Conservation (phyloP, 1,284 basidiomycete genomes). For the Coniferiporia sulphurascens region DNA sequence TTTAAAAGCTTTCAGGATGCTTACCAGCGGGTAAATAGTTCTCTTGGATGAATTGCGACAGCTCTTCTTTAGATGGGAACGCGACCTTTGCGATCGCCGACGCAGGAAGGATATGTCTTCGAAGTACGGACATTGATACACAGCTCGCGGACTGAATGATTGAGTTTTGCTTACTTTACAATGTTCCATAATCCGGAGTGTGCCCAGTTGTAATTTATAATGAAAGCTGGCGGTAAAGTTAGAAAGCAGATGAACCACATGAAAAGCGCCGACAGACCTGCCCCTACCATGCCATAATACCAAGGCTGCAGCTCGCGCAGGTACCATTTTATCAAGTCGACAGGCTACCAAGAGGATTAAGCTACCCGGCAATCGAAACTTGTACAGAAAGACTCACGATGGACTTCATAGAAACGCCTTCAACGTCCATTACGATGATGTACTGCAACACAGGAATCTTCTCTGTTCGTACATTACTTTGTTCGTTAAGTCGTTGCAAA, state of each 20-base stretch:
- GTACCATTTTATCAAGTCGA: conserved; percentile 61
- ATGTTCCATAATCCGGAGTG: conserved; percentile 76
- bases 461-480: conserved; percentile 12
- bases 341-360: conserved; percentile 35
- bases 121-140: conserved; percentile 2
- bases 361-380: background rate
- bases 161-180: conserved; percentile 47
- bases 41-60: conserved; percentile 54
- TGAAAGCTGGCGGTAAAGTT: background rate
- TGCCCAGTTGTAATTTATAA: conserved; percentile 76
- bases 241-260: background rate
- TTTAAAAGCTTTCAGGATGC: conserved; percentile 17
- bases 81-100: conserved; percentile 67
- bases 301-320: conserved; percentile 60
- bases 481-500: conserved; percentile 38
- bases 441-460: conserved; percentile 51
- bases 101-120: conserved; percentile 64
- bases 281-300: conserved; percentile 75
- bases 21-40: conserved; percentile 55
- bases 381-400: conserved; percentile 40
- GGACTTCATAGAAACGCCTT: conserved; percentile 50
- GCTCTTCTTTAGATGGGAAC: conserved; percentile 60
- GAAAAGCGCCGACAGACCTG: conserved; percentile 41
- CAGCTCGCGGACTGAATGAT: no score
- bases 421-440: conserved; percentile 64